phyloP scores from a whole-genome alignment of 768 basidiomycete genomes.

The Pholiota microspora region DNA sequence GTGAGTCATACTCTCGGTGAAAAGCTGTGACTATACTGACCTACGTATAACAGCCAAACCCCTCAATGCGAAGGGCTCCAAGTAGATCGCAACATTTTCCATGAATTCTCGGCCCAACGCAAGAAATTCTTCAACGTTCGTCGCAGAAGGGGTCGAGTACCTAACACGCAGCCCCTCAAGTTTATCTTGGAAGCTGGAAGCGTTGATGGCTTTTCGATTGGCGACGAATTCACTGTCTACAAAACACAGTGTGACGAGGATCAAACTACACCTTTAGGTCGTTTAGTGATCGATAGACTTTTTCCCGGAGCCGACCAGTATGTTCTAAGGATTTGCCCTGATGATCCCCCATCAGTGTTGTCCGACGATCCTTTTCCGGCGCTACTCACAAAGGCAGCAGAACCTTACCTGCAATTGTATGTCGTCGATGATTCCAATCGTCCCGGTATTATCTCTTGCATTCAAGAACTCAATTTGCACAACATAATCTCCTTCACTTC shows the following conservation, averaged over 20 bases:
- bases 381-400: neutral
- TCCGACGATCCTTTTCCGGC: neutral
- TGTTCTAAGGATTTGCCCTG: neutral
- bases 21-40: no score
- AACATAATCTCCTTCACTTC: neutral
- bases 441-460: neutral
- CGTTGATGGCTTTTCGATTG: neutral
- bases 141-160: neutral
- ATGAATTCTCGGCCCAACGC: neutral
- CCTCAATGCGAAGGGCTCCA: conserved; percentile 5
- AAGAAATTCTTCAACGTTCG: neutral
- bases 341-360: neutral
- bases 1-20: neutral
- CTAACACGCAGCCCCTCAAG: no score
- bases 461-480: neutral
- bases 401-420: neutral
- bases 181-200: neutral
- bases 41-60: conserved; percentile 1
- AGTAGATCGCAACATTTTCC: neutral
- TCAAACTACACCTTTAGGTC: neutral
- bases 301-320: neutral
- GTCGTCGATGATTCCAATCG: neutral
- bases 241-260: neutral
- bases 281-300: neutral
- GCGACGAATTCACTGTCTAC: conserved; percentile 1